These are phyloP conservation scores for Colletotrichum neosansevieriae DNA, from an alignment of 2,329 filamentous ascomycete genomes.

Conservation along the genomic window DNA sequence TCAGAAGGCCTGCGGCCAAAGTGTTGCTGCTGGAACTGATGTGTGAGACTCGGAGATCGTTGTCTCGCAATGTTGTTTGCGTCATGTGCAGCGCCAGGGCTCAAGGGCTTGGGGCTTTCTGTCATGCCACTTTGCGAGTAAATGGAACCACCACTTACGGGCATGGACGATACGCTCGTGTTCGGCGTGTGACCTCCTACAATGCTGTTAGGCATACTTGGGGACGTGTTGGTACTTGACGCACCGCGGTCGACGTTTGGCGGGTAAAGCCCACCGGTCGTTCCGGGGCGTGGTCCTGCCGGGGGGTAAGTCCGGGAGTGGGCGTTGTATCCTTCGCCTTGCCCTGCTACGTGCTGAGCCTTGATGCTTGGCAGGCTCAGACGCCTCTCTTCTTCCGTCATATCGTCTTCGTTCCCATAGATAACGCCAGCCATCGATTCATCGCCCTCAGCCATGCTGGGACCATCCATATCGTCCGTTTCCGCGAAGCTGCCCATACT, in stretches of 20 bases:
- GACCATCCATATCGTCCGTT: slow-evolving; percentile 77
- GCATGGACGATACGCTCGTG: slow-evolving; percentile 62
- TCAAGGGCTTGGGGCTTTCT: slow-evolving; percentile 88
- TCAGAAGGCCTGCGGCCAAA: slow-evolving; percentile 69
- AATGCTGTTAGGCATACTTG: slow-evolving; percentile 59
- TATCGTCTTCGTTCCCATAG: slow-evolving; percentile 66
- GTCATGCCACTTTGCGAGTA: slow-evolving; percentile 82
- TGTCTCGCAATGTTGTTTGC: slow-evolving; percentile 64
- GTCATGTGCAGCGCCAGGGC: slow-evolving; percentile 70
- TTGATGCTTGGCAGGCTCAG: slow-evolving; percentile 82
- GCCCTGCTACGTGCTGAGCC: slow-evolving; percentile 73
- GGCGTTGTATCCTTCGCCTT: slow-evolving; percentile 61
- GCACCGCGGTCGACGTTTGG: slow-evolving; percentile 69
- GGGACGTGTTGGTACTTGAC: slow-evolving; percentile 67
- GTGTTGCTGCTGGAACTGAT: slow-evolving; percentile 74
- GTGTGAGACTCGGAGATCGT: slow-evolving; percentile 74
- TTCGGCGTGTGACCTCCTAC: slow-evolving; percentile 59
- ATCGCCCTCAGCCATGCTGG: slow-evolving; percentile 62
- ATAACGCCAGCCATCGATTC: slow-evolving; percentile 63
- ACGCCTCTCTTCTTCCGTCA: slow-evolving; percentile 70
- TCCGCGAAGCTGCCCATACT: slow-evolving; percentile 87
- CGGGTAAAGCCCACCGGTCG: slow-evolving; percentile 69
- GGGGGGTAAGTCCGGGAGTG: slow-evolving; percentile 86
- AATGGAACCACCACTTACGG: slow-evolving; percentile 64
- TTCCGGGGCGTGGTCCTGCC: slow-evolving; percentile 64